phyloP scores from a whole-genome alignment of 768 basidiomycete genomes.

The Suillus fuscotomentosus region DNA sequence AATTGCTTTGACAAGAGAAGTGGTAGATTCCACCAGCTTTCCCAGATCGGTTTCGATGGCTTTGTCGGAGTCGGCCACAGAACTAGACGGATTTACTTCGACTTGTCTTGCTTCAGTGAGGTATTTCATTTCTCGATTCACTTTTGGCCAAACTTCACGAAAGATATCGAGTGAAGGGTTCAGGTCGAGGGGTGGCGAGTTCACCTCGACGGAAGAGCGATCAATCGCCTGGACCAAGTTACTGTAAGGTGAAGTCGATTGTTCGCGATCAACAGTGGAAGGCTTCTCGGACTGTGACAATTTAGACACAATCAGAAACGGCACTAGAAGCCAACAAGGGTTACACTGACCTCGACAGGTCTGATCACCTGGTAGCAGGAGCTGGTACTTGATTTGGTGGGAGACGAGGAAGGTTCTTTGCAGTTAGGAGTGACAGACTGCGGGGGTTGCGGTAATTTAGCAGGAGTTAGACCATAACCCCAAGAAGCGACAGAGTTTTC shows the following conservation, averaged over 20 bases:
- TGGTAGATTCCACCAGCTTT: constrained; percentile 7
- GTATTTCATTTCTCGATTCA: constrained; percentile 37
- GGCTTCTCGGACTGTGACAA: constrained; percentile 2
- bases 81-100: background rate
- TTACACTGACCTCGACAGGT: constrained; percentile 9
- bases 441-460: background rate
- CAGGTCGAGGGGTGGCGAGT: constrained; percentile 14
- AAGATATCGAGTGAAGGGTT: constrained; percentile 17
- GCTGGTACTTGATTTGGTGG: background rate
- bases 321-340: background rate
- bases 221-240: background rate
- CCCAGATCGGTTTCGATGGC: background rate
- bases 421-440: background rate
- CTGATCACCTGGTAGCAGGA: no score
- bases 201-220: constrained; percentile 14
- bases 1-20: constrained; percentile 30
- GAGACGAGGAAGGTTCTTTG: background rate
- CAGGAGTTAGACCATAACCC: background rate
- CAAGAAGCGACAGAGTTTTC: background rate
- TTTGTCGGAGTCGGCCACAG: background rate
- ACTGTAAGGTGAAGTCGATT: background rate
- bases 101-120: constrained; percentile 19
- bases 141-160: constrained; percentile 33
- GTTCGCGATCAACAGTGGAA: background rate
- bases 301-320: background rate